Percentiles rank a stretch among this genome's conserved stretches.
These are phyloP conservation scores for Areca catechu DNA, from an alignment of 176 grass and related monocot species.

Conservation along the genomic window DNA sequence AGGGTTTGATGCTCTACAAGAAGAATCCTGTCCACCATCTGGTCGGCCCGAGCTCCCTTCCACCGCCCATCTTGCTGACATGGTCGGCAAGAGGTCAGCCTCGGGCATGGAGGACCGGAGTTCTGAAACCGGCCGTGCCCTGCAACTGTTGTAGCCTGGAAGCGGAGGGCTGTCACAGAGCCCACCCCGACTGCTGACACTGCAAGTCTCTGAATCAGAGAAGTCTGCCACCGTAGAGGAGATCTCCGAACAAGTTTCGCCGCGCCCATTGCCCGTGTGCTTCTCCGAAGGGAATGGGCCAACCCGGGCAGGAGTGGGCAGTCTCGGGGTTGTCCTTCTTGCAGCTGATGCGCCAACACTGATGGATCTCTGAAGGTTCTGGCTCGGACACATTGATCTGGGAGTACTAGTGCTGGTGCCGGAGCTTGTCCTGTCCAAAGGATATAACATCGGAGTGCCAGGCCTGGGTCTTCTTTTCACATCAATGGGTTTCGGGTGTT, in stretches of 20 bases:
- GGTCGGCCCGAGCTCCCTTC: neutral
- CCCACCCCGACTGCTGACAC: slow-evolving; percentile 13
- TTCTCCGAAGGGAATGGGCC: slow-evolving; percentile 19
- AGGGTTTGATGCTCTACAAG: slow-evolving; percentile 43
- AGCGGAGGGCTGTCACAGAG: slow-evolving; percentile 74
- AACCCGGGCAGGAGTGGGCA: slow-evolving; percentile 38
- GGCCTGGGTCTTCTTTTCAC: slow-evolving; percentile 15
- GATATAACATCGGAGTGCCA: slow-evolving; percentile 18
- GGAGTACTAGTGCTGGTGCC: neutral
- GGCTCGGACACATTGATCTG: neutral
- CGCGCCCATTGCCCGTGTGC: neutral
- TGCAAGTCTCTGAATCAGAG: slow-evolving; percentile 51
- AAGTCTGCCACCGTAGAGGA: slow-evolving; percentile 34
- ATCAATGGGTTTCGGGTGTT: neutral
- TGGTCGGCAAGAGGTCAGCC: slow-evolving; percentile 19
- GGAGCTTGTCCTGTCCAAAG: neutral
- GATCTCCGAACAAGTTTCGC: slow-evolving; percentile 28
- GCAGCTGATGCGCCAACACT: slow-evolving; percentile 5
- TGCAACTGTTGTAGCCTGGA: slow-evolving; percentile 28
- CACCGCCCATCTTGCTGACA: neutral
- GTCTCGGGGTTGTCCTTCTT: slow-evolving; percentile 24
- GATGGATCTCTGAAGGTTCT: slow-evolving; percentile 1
- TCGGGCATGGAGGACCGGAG: slow-evolving; percentile 70
- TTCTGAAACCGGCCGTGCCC: slow-evolving; percentile 34
- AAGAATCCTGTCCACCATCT: neutral